phyloP scores from a whole-genome alignment of 306 rosid genomes.

The Sechiopsis laciniata region DNA sequence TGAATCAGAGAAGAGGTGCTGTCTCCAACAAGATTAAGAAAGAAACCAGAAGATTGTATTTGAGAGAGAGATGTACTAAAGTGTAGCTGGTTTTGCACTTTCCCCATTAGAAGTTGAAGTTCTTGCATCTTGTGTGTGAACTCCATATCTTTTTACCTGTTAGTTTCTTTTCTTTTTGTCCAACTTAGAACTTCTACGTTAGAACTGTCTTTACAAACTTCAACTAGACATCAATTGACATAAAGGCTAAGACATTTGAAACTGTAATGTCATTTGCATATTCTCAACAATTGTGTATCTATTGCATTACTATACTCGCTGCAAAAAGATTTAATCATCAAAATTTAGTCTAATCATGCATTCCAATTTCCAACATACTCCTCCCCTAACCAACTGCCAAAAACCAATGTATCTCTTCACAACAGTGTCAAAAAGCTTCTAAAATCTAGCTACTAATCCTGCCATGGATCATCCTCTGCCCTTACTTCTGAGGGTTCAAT shows the following conservation, averaged over 20 bases:
- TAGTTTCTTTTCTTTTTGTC: neutral
- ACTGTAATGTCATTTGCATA: neutral
- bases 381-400: neutral
- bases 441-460: conserved; percentile 34
- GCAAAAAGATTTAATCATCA: neutral
- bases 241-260: neutral
- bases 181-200: too few relatives aligned
- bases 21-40: neutral
- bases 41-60: neutral
- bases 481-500: conserved; percentile 86
- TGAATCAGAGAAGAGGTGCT: conserved; percentile 1
- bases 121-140: neutral
- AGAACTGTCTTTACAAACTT: neutral
- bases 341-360: neutral
- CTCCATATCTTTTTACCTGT: neutral
- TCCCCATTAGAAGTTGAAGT: conserved; percentile 9
- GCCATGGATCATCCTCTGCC: conserved; percentile 85
- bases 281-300: neutral
- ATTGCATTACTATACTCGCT: conserved; percentile 2
- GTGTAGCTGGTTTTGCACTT: neutral
- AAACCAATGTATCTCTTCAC: too few relatives aligned
- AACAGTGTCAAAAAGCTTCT: neutral
- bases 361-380: too few relatives aligned
- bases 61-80: too few relatives aligned
- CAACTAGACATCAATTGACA: neutral